Conservation (phyloP, 164 flowering plant genomes). For the Dillenia turbinata region DNA sequence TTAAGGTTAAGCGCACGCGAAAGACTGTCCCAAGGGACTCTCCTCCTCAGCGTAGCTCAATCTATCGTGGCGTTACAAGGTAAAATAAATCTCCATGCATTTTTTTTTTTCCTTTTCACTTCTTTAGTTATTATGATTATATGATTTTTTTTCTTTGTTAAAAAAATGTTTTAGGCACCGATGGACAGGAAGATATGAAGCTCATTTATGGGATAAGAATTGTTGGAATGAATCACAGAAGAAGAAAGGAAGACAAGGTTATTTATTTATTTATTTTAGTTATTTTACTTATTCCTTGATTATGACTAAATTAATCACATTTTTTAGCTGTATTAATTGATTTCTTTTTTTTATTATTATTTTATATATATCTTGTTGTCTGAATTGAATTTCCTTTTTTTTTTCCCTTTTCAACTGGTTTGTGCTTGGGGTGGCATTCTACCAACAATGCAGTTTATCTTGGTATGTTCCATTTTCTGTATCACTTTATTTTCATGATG, state of each 20-base stretch:
- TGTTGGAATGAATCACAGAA: conserved; percentile 87
- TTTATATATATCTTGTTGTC: neutral
- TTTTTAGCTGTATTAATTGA: neutral
- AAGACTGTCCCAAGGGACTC: conserved; percentile 74
- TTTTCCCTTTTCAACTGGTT: neutral
- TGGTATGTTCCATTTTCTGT: conserved; percentile 37
- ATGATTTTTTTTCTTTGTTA: neutral
- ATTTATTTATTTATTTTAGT: neutral
- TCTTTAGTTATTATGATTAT: neutral
- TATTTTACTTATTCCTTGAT: too few relatives aligned
- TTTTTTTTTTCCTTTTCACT: neutral
- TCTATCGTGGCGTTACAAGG: conserved; percentile 92
- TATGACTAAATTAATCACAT: too few relatives aligned
- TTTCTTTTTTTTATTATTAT: neutral
- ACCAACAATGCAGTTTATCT: conserved; percentile 58
- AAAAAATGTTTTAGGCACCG: conserved; percentile 53
- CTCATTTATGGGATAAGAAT: conserved; percentile 95
- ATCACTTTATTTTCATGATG: too few relatives aligned
- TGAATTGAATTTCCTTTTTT: neutral
- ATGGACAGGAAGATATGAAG: conserved; percentile 93
- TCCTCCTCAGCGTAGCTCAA: conserved; percentile 85
- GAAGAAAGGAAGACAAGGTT: conserved; percentile 96
- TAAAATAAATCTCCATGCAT: conserved; percentile 9
- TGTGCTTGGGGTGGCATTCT: conserved; percentile 14
- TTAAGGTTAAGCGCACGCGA: conserved; percentile 60